Conservation (phyloP, 2,329 filamentous ascomycete genomes). For the Albophoma yamanashiensis region DNA sequence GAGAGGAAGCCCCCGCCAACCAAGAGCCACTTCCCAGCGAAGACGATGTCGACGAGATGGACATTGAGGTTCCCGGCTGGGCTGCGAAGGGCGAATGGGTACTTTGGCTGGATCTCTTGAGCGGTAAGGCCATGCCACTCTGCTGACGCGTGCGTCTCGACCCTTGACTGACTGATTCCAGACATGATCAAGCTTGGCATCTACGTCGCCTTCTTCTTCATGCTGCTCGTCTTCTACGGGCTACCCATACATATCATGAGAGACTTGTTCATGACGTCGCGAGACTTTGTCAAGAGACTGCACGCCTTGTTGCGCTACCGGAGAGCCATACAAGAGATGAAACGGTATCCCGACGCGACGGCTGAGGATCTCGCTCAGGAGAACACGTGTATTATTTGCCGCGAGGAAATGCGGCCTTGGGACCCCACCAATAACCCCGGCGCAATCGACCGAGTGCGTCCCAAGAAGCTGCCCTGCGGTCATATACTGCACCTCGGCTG, state of each 20-base stretch:
- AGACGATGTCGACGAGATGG: constrained; percentile 80
- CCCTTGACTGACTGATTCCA: constrained; percentile 15
- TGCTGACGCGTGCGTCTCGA: constrained; percentile 5
- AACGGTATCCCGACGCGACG: constrained; percentile 84
- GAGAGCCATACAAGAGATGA: constrained; percentile 89
- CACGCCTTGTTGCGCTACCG: constrained; percentile 81
- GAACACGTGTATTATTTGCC: constrained; percentile 94
- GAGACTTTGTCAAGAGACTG: constrained; percentile 86
- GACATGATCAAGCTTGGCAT: constrained; percentile 87
- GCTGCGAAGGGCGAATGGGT: constrained; percentile 91
- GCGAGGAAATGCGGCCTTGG: constrained; percentile 91
- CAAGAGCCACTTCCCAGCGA: constrained; percentile 48
- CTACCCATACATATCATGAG: constrained; percentile 94
- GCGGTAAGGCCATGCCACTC: constrained; percentile 42
- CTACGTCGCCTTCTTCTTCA: constrained; percentile 85
- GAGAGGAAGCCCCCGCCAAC: constrained; percentile 44
- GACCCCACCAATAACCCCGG: constrained; percentile 43
- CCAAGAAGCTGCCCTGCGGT: constrained; percentile 93
- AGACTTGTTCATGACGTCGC: constrained; percentile 86
- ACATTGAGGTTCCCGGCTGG: constrained; percentile 93
- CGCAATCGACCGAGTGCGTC: constrained; percentile 72
- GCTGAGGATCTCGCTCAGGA: constrained; percentile 74
- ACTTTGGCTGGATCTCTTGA: constrained; percentile 75
- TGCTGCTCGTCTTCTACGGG: constrained; percentile 88
- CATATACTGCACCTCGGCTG: constrained; percentile 93